These are phyloP conservation scores for Fraxinus pennsylvanica DNA, from an alignment of 257 asterid genomes.

Conservation along the genomic window DNA sequence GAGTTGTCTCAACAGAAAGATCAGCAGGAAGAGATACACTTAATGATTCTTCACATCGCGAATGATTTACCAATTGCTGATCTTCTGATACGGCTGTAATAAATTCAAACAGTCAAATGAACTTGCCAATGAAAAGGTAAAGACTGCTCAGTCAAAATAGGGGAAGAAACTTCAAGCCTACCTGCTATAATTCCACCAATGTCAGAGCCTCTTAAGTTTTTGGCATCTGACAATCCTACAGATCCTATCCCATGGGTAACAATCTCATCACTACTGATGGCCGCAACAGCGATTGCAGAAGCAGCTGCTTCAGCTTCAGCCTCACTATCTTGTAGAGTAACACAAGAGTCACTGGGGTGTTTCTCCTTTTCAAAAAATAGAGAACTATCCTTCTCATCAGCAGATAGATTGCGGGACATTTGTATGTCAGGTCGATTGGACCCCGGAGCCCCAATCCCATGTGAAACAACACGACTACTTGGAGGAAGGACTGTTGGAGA, in stretches of 20 bases:
- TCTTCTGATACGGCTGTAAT: conserved; percentile 52
- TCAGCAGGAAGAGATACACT: conserved; percentile 96
- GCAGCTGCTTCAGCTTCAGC: conserved; percentile 98
- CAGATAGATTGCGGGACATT: conserved; percentile 54
- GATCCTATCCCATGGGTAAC: conserved; percentile 57
- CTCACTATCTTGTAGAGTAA: conserved; percentile 64
- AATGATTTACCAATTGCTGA: conserved; percentile 56
- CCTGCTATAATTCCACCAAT: conserved; percentile 52
- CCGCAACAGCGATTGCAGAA: conserved; percentile 92
- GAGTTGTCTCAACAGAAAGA: conserved; percentile 87
- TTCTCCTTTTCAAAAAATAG: conserved; percentile 69
- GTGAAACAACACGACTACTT: conserved; percentile 55
- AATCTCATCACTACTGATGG: conserved; percentile 74
- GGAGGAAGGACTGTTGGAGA: conserved; percentile 85
- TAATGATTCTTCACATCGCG: conserved; percentile 71
- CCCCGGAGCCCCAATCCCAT: conserved; percentile 82
- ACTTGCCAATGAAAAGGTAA: conserved; percentile 15
- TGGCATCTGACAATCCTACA: conserved; percentile 44
- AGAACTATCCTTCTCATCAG: conserved; percentile 51
- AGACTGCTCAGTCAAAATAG: conserved; percentile 1
- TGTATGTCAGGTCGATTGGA: conserved; percentile 73
- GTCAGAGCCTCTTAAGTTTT: conserved; percentile 44
- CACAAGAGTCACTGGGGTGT: conserved; percentile 50
- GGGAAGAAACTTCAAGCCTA: conserved; percentile 23
- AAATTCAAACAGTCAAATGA: conserved; percentile 18